Base-by-base conservation (phyloP, 2,329 filamentous ascomycete genomes). In the Epichloe scottii region DNA sequence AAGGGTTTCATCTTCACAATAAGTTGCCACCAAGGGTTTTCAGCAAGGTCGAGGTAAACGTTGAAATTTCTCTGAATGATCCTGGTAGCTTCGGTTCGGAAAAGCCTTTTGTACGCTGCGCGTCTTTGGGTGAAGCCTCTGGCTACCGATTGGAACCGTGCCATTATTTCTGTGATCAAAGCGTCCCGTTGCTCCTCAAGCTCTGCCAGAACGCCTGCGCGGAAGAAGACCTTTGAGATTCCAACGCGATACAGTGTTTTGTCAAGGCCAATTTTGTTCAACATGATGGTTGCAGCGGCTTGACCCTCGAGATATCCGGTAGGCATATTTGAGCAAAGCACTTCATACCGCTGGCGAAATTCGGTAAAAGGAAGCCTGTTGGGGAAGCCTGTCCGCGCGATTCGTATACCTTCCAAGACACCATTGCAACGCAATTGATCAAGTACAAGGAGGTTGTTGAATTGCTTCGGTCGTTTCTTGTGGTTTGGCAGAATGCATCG, bases 381-480 rank as follows among this genome's bases (percentile, higher is more conserved):
- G 48, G 93, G 93, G 65, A 98, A 98, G 23, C 93, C 93, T 5
- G 94, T 98, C 44, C 93, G 82, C 23, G 93, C 93, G 66, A 98
- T 98, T 54, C 93, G 82, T 62, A 98, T 98, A 55, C 93, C 93
- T 70, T 98, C 93, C n/a, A 98, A 76, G 3, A 98, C 93, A 85
- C 93, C 93, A 65, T 98, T 98, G 70, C 93, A 98, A 49, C 93
- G 83, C n/a, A 98, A 73, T 66, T 98, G 94, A 62, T 98, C 93
- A 5, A 98, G 77, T 2, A 98, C 94, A n/a, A 98, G 79, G 2
- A 89, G 81, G 3, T 87, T 88, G 62, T 86, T 87, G 67, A 97
- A 89, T 63, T 90, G 86, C 68, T 98, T 98, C 0, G 93, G 89
- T 23, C 84, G 80, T 69, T 98, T 98, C 69, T 95, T 96, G 73